Evolutionary conservation across 208 protist species (phyloP).

Genomic region (Wallacemonas sp.): DNA sequence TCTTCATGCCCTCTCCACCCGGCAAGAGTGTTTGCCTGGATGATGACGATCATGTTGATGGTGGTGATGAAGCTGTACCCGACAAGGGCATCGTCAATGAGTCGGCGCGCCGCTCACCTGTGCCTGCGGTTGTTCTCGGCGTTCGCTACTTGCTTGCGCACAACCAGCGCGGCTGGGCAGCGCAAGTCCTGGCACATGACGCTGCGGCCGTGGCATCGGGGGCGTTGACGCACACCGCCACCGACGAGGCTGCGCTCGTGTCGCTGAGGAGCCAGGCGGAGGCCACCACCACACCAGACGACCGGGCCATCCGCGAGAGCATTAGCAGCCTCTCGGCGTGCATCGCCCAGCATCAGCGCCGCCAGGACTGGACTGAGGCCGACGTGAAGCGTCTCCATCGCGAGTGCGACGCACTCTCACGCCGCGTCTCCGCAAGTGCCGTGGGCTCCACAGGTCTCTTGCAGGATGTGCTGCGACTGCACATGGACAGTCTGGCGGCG

Average conservation of each 20-base stretch:
- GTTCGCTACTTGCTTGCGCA: background rate
- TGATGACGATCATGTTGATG: too few species aligned
- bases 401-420: constrained; percentile 7
- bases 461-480: constrained; percentile 19
- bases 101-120: background rate
- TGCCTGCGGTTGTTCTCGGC: background rate
- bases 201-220: background rate
- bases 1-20: background rate
- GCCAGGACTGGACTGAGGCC: constrained; percentile 14
- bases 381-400: constrained; percentile 11
- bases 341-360: constrained; percentile 4
- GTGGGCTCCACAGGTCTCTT: constrained; percentile 7
- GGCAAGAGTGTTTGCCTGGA: too few species aligned
- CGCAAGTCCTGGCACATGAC: background rate
- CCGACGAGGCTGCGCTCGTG: background rate
- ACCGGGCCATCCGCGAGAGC: too few species aligned
- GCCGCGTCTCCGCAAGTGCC: constrained; percentile 5
- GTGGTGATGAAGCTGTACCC: too few species aligned
- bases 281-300: too few species aligned
- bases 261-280: background rate
- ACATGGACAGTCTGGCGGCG: constrained; percentile 18
- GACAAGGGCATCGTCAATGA: too few species aligned
- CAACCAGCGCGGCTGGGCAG: background rate
- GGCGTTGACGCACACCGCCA: too few species aligned
- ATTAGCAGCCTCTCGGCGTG: constrained; percentile 1